Evolutionary conservation across 331 rosid species (phyloP).

Genomic region (Acacia pycnantha): DNA sequence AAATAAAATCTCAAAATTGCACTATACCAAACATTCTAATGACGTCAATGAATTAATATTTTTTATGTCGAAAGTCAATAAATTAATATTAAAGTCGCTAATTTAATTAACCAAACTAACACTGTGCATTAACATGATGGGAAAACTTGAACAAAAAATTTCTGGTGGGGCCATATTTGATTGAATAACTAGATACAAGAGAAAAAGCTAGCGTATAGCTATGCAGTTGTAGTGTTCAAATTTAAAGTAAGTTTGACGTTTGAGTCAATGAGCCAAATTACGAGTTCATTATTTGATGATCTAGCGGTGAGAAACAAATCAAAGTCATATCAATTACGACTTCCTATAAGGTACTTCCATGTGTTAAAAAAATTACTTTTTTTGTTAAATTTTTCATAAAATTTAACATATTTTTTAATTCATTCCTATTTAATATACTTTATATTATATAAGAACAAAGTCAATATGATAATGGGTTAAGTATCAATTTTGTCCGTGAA

Average conservation of each 20-base stretch:
- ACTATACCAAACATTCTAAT: too few relatives aligned
- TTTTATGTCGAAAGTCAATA: too few relatives aligned
- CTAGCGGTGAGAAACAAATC: neutral
- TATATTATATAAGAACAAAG: too few relatives aligned
- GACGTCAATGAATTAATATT: neutral
- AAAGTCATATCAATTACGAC: neutral
- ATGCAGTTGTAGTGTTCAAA: neutral
- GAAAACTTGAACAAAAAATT: neutral
- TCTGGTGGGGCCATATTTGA: neutral
- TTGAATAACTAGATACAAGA: neutral
- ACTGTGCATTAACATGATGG: neutral
- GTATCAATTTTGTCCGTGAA: too few relatives aligned
- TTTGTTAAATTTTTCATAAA: too few relatives aligned
- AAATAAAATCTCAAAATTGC: neutral
- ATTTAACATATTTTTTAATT: too few relatives aligned
- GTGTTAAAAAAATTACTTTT: too few relatives aligned
- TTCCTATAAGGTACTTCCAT: too few relatives aligned
- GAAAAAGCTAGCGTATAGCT: neutral
- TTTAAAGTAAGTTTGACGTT: neutral
- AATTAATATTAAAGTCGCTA: too few relatives aligned
- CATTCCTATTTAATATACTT: too few relatives aligned
- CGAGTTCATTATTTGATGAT: neutral
- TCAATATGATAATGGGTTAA: too few relatives aligned
- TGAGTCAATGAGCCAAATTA: neutral
- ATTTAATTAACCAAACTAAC: neutral